These are phyloP conservation scores for Talaromyces verruculosus DNA, from an alignment of 2,329 filamentous ascomycete genomes.

Conservation along the genomic window DNA sequence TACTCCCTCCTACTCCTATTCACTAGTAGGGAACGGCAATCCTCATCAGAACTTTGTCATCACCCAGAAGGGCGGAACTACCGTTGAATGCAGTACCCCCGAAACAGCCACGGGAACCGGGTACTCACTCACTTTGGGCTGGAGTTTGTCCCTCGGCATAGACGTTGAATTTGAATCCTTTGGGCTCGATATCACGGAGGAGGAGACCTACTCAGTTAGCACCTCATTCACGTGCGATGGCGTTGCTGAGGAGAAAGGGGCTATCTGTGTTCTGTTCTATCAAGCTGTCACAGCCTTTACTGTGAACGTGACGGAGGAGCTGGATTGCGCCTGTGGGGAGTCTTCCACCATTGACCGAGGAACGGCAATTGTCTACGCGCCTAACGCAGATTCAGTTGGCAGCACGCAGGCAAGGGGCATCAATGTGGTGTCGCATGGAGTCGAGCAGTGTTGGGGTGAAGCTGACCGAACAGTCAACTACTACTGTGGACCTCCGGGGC, in stretches of 20 bases:
- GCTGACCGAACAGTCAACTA: not conserved
- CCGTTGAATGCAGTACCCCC: not conserved
- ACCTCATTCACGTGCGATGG: not conserved
- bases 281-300: slow-evolving; percentile 4
- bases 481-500: not conserved
- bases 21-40: not conserved
- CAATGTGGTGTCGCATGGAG: not conserved
- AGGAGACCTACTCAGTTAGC: not conserved
- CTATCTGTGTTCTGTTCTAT: not conserved
- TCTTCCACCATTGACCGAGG: not conserved
- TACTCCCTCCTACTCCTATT: not conserved
- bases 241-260: not conserved
- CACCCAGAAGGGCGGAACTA: not conserved
- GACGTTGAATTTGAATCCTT: not conserved
- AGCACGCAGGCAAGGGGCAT: not conserved
- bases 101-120: not conserved
- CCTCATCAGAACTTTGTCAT: slow-evolving; percentile 8
- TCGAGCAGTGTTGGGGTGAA: not conserved
- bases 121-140: not conserved
- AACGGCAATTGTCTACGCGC: not conserved
- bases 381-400: not conserved
- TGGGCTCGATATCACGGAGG: not conserved
- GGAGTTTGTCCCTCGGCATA: not conserved
- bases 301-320: not conserved
- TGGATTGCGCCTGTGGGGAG: not conserved